Percentiles rank a stretch among this genome's conserved stretches.
Conservation (phyloP, 2,329 filamentous ascomycete genomes). For the Hypoxylon sp. region DNA sequence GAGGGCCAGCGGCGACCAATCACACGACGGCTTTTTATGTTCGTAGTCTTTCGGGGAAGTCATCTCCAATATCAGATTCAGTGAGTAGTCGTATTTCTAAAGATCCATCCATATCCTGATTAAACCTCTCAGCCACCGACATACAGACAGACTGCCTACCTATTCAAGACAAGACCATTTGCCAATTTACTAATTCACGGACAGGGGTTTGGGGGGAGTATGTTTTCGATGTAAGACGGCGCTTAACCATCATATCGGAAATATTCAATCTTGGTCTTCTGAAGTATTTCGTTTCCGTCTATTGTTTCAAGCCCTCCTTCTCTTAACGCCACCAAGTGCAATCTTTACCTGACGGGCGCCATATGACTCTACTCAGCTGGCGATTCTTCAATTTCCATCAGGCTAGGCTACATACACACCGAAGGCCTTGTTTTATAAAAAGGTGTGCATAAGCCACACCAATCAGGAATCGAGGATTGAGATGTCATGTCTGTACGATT, state of each 20-base stretch:
- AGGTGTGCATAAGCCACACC: conserved; percentile 35
- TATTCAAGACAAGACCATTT: conserved; percentile 3
- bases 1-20: conserved; percentile 31
- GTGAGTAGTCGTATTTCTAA: conserved; percentile 23
- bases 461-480: conserved; percentile 35
- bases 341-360: conserved; percentile 7
- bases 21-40: conserved; percentile 25
- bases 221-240: conserved; percentile 1
- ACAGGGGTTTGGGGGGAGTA: not conserved
- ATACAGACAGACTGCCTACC: not conserved
- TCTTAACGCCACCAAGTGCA: conserved; percentile 17
- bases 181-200: not conserved
- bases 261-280: conserved; percentile 3
- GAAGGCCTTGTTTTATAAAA: conserved; percentile 30
- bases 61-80: conserved; percentile 32
- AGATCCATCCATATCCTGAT: conserved; percentile 16
- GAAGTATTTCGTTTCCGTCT: conserved; percentile 22
- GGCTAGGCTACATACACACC: conserved; percentile 29
- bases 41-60: conserved; percentile 28
- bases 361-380: conserved; percentile 15
- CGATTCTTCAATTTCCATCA: conserved; percentile 1
- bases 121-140: conserved; percentile 3
- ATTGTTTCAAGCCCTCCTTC: conserved; percentile 22
- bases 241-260: conserved; percentile 29
- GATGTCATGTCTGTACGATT: conserved; percentile 38